These are phyloP conservation scores for Firmiana major DNA, from an alignment of 345 rosid species.

Conservation along the genomic window DNA sequence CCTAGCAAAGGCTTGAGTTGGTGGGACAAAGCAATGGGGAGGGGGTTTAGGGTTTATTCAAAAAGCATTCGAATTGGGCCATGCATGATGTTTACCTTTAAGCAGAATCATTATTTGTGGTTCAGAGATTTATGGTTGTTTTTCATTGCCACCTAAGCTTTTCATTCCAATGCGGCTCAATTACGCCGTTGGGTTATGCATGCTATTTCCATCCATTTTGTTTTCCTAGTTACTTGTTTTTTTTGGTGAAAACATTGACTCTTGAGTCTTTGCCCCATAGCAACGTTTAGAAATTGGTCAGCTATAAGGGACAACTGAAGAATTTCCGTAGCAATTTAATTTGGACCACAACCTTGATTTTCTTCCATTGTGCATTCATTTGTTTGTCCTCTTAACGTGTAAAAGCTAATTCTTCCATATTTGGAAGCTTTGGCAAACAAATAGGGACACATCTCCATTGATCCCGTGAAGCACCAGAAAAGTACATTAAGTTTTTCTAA, in stretches of 20 bases:
- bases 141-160: constrained; percentile 3
- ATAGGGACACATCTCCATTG: background rate
- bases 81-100: constrained; percentile 33
- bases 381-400: background rate
- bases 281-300: background rate
- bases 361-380: background rate
- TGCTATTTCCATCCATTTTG: background rate
- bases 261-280: background rate
- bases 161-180: background rate
- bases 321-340: background rate
- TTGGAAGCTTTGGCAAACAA: background rate
- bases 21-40: background rate
- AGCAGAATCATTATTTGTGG: constrained; percentile 19
- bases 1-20: background rate
- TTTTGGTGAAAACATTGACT: background rate
- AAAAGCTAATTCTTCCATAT: no score
- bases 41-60: background rate
- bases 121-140: constrained; percentile 3
- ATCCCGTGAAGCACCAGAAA: background rate
- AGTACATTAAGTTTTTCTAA: background rate
- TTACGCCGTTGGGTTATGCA: constrained; percentile 8
- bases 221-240: no score
- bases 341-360: background rate
- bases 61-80: constrained; percentile 4
- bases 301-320: background rate